Base-by-base conservation (phyloP, 164 flowering plant species). In the Macadamia tetraphylla region DNA sequence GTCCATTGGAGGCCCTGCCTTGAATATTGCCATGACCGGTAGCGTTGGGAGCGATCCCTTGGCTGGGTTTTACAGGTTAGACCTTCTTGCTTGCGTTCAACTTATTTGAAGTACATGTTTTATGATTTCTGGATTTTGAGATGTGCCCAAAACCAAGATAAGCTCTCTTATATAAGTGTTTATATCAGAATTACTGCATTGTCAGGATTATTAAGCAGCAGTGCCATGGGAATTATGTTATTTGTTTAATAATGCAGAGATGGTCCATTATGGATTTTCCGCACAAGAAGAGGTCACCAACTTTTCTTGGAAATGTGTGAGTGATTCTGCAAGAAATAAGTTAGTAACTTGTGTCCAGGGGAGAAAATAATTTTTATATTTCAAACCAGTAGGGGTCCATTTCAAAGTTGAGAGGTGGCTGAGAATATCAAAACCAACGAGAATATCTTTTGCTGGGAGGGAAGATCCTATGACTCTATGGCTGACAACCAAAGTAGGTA, bases 41-140 rank as follows among this genome's bases (percentile, higher is more conserved):
- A 90, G 97, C 70, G 83, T 94, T 3, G 98, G 96, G 17, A 86
- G 96, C 42, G 98, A 94, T 75, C 96, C 98, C 8, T 73, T 94
- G 73, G 98, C 97, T 77, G 85, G 83, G 59, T 94, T 94, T 75
- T 94, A 88, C 84, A 86, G 97, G 98, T 94, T 61, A 61, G 75
- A 29, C 29, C 15, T 35, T 55, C 15, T 17, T 9, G 51, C 1
- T 43, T 9, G 15, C 40, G 29, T 67, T 67, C 3, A 58, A 12
- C 29, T 44, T 59, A 9, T 52, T 30, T 44, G 23, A 29, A 13
- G 14, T 14, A 23, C 11, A 18, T 35, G 32, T 43, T n/a, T 63
- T n/a, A 42, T 6, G 18, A 18, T 8, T 44, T 10, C 46, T 3
- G 7, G 12, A 12, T 14, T 32, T 2, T 23, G 29, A 13, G 14